phyloP scores from a whole-genome alignment of 805 yeast genomes.

The Teunomyces gatunensis region DNA sequence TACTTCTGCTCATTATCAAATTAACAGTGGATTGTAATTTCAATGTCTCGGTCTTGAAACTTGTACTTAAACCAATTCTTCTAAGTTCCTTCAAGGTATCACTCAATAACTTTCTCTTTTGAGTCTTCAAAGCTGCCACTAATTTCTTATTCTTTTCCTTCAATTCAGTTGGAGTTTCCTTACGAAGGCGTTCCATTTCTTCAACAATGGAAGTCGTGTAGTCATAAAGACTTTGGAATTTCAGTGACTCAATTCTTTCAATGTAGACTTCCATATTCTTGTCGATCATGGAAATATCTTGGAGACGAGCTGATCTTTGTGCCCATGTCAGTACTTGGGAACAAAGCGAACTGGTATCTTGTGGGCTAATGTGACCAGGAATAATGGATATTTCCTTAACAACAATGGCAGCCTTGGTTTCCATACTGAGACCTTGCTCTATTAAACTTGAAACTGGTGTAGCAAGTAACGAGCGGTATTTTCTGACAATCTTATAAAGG shows the following conservation, averaged over 20 bases:
- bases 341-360: constrained; percentile 20
- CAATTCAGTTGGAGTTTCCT: constrained; percentile 72
- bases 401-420: constrained; percentile 3
- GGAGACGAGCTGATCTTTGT: constrained; percentile 55
- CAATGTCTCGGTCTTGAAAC: constrained; percentile 63
- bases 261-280: constrained; percentile 55
- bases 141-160: constrained; percentile 73
- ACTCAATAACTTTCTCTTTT: constrained; percentile 75
- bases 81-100: constrained; percentile 72
- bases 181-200: constrained; percentile 60
- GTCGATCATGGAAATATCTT: constrained; percentile 48
- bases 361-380: constrained; percentile 9
- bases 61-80: constrained; percentile 71
- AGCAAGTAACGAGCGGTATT: constrained; percentile 65
- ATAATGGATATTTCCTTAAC: constrained; percentile 10
- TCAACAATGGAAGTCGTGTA: constrained; percentile 53
- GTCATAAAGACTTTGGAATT: constrained; percentile 49
- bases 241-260: constrained; percentile 26
- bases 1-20: constrained; percentile 54
- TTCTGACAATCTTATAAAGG: constrained; percentile 78
- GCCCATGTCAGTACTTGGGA: constrained; percentile 46
- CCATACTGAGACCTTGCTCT: constrained; percentile 49
- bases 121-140: constrained; percentile 70
- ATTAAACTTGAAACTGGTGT: constrained; percentile 52
- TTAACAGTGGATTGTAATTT: constrained; percentile 62